Evolutionary conservation across 164 flowering plant genomes (phyloP), one percentile per base, ranked within the genome.

Genomic region (Stephania japonica): DNA sequence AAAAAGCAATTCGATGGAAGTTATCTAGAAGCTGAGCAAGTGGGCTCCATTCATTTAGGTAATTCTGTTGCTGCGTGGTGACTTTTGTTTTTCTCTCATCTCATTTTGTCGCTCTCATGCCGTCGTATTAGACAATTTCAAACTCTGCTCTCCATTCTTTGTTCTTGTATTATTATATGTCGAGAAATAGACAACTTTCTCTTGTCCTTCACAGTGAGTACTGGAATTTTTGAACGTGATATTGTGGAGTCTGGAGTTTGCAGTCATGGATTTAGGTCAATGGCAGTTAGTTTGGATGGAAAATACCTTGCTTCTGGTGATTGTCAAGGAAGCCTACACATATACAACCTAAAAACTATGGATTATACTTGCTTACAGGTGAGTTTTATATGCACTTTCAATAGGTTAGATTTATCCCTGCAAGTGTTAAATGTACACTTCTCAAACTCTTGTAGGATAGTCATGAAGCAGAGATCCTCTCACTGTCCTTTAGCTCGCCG

Each of bases 211-310:
- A 70, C 80, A 88, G 96, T 82, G 14, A 85, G 86, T 77, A 82
- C 87, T 72, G 90, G 90, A n/a, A 80, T 81, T 64, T 83, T 89
- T 81, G 93, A 85, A 76, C 82, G 84, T 11, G 90, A 83, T 66
- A 77, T 80, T 44, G 77, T 85, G 69, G 90, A 83, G 76, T 56
- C 79, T 69, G 83, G 78, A 49, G 65, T 77, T 71, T 70, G 77
- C 76, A 75, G 77, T 67, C 80, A 73, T 67, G 90, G 90, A 26
- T 87, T 86, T 80, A 87, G 90, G 67, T 80, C 93, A 26, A 77
- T 91, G 85, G 89, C 90, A 75, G 85, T 80, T 71, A 91, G 93
- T 80, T 73, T 87, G 49, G 96, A 89, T 80, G 90, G 92, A 80
- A 81, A 83, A 71, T 86, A 87, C 73, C 81, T 91, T 59, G 90